phyloP scores from a whole-genome alignment of 2,329 filamentous ascomycete genomes.

The Knoxdaviesia proteae region DNA sequence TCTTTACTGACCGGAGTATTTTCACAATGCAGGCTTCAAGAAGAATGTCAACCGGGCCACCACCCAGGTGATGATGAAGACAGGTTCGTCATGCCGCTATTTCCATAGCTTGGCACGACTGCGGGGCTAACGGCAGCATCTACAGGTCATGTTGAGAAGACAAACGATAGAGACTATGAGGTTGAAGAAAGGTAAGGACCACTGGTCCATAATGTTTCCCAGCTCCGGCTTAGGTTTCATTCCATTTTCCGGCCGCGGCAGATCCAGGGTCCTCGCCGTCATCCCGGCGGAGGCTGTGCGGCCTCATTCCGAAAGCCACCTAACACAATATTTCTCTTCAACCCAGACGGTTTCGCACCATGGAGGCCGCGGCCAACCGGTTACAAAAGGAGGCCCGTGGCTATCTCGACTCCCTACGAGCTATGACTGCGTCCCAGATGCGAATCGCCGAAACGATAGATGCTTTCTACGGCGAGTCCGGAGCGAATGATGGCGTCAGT shows the following conservation, averaged over 20 bases:
- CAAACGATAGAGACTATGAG: constrained; percentile 95
- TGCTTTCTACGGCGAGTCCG: constrained; percentile 93
- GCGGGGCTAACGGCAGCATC: constrained; percentile 5
- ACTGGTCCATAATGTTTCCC: no score
- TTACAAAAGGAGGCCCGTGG: constrained; percentile 97
- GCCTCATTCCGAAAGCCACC: neutral
- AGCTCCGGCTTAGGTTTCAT: no score
- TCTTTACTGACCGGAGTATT: constrained; percentile 11
- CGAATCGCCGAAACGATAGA: constrained; percentile 98
- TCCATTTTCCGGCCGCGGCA: no score
- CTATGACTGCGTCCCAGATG: constrained; percentile 99
- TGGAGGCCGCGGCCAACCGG: constrained; percentile 83
- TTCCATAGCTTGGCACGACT: neutral
- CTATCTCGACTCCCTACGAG: constrained; percentile 86
- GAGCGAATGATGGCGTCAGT: constrained; percentile 84
- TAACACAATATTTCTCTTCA: neutral
- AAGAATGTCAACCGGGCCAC: constrained; percentile 97
- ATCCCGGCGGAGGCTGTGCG: neutral
- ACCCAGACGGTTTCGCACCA: constrained; percentile 74
- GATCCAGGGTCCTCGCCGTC: no score
- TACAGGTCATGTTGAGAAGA: constrained; percentile 85
- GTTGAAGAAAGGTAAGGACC: constrained; percentile 63
- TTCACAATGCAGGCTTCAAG: constrained; percentile 18
- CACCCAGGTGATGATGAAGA: constrained; percentile 99
- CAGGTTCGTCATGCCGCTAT: constrained; percentile 29